These are phyloP conservation scores for Entoloma clypeatum DNA, from an alignment of 1,284 basidiomycete genomes.

Conservation along the genomic window DNA sequence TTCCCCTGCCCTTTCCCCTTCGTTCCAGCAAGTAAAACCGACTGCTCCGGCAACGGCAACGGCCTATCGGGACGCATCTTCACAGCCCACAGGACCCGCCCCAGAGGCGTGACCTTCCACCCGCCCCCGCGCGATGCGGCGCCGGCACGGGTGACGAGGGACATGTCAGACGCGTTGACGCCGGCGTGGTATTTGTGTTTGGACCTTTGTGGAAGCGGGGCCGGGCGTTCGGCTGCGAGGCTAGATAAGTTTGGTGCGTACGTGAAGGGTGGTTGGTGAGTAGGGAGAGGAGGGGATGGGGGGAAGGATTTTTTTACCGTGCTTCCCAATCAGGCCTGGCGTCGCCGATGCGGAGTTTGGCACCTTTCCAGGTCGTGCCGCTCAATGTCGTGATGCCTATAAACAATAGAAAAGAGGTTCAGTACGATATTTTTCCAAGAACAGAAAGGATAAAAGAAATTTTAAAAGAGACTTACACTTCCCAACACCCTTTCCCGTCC, in stretches of 20 bases:
- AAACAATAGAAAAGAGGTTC: conserved; percentile 6
- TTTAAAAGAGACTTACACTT: conserved; percentile 45
- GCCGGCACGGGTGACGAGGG: conserved; percentile 54
- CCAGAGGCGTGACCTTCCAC: conserved; percentile 65
- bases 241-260: too few relatives aligned
- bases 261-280: too few relatives aligned
- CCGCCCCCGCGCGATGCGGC: conserved; percentile 45
- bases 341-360: conserved; percentile 77
- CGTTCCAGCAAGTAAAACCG: conserved; percentile 14
- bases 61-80: conserved; percentile 65
- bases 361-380: conserved; percentile 78
- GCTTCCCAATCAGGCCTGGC: conserved; percentile 69
- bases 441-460: conserved; percentile 9
- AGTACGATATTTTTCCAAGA: neutral
- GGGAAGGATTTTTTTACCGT: conserved; percentile 37
- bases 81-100: conserved; percentile 60
- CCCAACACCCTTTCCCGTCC: conserved; percentile 53
- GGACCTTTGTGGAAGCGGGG: conserved; percentile 34
- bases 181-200: conserved; percentile 34
- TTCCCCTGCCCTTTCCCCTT: conserved; percentile 12
- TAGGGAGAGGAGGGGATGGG: conserved; percentile 5
- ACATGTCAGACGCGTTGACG: conserved; percentile 55
- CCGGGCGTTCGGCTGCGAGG: conserved; percentile 34
- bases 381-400: conserved; percentile 70
- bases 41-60: conserved; percentile 38